A percentile compares a stretch with the other conserved stretches of the same genome.
These are phyloP conservation scores for Allantophomopsis lycopodina DNA, from an alignment of 2,329 filamentous ascomycete genomes.

Conservation along the genomic window DNA sequence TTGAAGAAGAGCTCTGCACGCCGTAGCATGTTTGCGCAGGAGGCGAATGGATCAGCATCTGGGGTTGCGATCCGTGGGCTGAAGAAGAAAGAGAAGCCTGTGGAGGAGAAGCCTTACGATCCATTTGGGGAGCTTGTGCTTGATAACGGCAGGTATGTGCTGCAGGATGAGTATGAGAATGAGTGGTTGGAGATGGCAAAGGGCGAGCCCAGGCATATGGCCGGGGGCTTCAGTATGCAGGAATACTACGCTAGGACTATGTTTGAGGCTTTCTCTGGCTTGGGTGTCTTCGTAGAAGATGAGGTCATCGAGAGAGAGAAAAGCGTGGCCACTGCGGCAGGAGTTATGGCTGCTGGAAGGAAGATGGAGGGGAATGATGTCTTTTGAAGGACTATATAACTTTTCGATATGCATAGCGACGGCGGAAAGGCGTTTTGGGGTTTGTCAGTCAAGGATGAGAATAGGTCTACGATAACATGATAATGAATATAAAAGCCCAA, in stretches of 20 bases:
- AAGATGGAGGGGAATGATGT: slow-evolving; percentile 36
- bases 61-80: slow-evolving; percentile 55
- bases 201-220: slow-evolving; percentile 50
- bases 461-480: too few relatives aligned
- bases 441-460: too few relatives aligned
- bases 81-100: slow-evolving; percentile 46
- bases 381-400: slow-evolving; percentile 16
- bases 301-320: slow-evolving; percentile 27
- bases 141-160: slow-evolving; percentile 52
- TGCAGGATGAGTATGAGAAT: slow-evolving; percentile 61
- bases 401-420: background rate
- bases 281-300: slow-evolving; percentile 78
- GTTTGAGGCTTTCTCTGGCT: slow-evolving; percentile 78
- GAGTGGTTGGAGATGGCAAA: slow-evolving; percentile 57
- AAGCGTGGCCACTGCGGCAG: slow-evolving; percentile 20
- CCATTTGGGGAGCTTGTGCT: slow-evolving; percentile 69
- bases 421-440: slow-evolving; percentile 1
- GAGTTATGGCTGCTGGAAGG: slow-evolving; percentile 19
- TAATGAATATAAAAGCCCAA: too few relatives aligned
- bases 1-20: slow-evolving; percentile 57
- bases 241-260: slow-evolving; percentile 75
- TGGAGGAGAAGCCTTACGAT: slow-evolving; percentile 68
- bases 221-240: slow-evolving; percentile 70
- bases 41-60: slow-evolving; percentile 3
- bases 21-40: slow-evolving; percentile 25